phyloP scores from a whole-genome alignment of 768 basidiomycete species.

The Russula sp. region DNA sequence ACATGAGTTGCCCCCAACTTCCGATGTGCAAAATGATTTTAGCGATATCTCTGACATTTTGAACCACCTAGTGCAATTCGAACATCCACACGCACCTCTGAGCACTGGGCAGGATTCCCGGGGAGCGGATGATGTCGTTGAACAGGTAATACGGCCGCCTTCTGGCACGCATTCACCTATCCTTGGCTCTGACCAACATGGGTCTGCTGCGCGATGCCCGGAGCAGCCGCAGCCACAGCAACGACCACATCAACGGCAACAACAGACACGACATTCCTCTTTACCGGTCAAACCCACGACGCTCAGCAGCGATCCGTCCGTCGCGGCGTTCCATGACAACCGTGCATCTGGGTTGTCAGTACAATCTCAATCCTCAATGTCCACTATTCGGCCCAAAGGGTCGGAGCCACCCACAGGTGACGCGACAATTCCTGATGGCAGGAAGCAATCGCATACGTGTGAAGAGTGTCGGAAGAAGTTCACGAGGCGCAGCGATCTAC shows the following conservation, averaged over 20 bases:
- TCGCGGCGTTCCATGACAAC: conserved; percentile 4
- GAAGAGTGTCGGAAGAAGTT: conserved; percentile 77
- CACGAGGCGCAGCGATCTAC: conserved; percentile 74
- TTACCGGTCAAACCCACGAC: not conserved
- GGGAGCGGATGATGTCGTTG: conserved; percentile 11
- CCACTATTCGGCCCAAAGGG: not conserved
- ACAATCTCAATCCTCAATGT: conserved; percentile 12
- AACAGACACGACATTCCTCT: conserved; percentile 2
- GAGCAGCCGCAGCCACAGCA: conserved; percentile 12
- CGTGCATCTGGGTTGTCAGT: not conserved
- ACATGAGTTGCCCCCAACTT: conserved; percentile 26
- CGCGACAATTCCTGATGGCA: conserved; percentile 23
- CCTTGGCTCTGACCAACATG: conserved; percentile 1
- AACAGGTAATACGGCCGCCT: conserved; percentile 11
- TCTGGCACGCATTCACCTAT: conserved; percentile 11
- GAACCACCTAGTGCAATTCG: conserved; percentile 67
- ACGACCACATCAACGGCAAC: not conserved
- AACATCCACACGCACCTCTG: conserved; percentile 37
- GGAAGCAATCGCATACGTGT: conserved; percentile 48
- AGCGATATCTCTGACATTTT: conserved; percentile 75
- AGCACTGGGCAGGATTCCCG: not conserved
- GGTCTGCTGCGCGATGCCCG: not conserved
- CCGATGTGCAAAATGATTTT: conserved; percentile 59
- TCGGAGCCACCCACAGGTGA: conserved; percentile 26
- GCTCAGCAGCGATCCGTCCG: not conserved